Base-by-base conservation (phyloP, 2,329 filamentous ascomycete species). In the Xylariales sp. region DNA sequence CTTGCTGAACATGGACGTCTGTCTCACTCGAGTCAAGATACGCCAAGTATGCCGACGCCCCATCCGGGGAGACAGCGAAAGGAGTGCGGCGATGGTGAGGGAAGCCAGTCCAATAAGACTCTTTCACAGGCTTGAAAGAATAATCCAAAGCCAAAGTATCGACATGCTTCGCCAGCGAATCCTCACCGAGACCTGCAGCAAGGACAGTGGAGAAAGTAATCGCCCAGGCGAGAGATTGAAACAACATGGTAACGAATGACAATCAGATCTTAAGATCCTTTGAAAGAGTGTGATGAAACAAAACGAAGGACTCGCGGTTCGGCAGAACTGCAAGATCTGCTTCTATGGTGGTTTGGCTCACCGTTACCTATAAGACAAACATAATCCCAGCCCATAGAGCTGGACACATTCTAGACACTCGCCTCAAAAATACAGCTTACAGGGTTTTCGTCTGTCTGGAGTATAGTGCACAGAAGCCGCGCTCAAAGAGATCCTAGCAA, bases 31-130 rank as follows among this genome's bases (percentile, higher is more conserved):
- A 60, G 51, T 80, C 76, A 12, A 82, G 71, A 51, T 81, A 82
- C 8, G 78, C 78, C 8, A 82, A 55, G 54, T 77, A 81, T 10
- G 74, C 78, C 4, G 69, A 71, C 44, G 72, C 73, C 45, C 76
- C 76, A 54, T 80, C 70, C 2, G 78, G 76, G 1, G 78, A 80
- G 22, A 79, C 65, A n/a, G 77, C 70, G 46, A 82, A 82, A 5
- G 78, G 78, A 10, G 77, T 81, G 38, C 78, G 71, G 33, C 77
- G 73, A 55, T 82, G 78, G 50, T 82, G 78, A 32, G 76, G 74
- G 33, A 73, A 69, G 15, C 68, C 69, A 11, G 78, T 81, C 77
- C 77, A 81, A 67, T 82, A 82, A 7, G 76, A 70, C 14, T 68
- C 67, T 56, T 77, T 74, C 49, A 81, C 64, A 5, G 77, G 76